phyloP scores from a whole-genome alignment of 208 protist genomes.

The Leishmania braziliensis region DNA sequence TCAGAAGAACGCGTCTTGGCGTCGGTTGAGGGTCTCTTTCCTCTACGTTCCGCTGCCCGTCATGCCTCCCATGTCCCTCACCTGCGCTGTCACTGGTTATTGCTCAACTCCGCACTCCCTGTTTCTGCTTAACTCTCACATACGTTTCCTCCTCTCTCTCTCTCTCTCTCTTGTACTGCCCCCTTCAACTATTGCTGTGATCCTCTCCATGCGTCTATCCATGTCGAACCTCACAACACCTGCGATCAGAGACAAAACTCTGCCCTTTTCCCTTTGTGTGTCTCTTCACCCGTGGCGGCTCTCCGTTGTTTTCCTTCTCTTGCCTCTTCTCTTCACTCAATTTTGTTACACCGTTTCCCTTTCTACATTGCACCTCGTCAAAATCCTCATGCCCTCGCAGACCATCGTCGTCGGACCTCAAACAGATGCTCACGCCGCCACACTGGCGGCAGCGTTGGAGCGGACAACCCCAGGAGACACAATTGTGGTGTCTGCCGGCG shows the following conservation, averaged over 20 bases:
- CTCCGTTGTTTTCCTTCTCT: neutral
- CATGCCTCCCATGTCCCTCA: neutral
- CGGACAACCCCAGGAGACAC: slow-evolving; percentile 54
- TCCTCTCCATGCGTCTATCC: neutral
- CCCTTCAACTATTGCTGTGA: neutral
- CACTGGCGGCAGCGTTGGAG: slow-evolving; percentile 63
- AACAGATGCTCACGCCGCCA: slow-evolving; percentile 53
- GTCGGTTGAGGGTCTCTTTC: neutral
- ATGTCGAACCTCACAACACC: neutral
- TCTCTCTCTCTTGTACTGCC: neutral
- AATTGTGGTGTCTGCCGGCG: slow-evolving; percentile 58
- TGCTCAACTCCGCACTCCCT: neutral
- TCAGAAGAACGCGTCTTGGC: neutral
- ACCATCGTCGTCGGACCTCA: slow-evolving; percentile 44
- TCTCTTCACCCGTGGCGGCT: neutral
- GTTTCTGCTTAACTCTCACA: neutral
- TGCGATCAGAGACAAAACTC: neutral
- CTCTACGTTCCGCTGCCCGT: neutral
- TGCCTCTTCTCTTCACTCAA: neutral
- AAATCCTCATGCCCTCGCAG: slow-evolving; percentile 13
- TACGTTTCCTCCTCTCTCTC: slow-evolving; percentile 1
- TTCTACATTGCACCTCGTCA: neutral
- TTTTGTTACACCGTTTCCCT: neutral
- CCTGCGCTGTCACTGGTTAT: neutral
- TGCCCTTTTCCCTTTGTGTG: neutral